Percentiles rank a stretch among this genome's conserved stretches.
These are phyloP conservation scores for Cupressus sempervirens DNA, from an alignment of 75 land plant species.

Conservation along the genomic window DNA sequence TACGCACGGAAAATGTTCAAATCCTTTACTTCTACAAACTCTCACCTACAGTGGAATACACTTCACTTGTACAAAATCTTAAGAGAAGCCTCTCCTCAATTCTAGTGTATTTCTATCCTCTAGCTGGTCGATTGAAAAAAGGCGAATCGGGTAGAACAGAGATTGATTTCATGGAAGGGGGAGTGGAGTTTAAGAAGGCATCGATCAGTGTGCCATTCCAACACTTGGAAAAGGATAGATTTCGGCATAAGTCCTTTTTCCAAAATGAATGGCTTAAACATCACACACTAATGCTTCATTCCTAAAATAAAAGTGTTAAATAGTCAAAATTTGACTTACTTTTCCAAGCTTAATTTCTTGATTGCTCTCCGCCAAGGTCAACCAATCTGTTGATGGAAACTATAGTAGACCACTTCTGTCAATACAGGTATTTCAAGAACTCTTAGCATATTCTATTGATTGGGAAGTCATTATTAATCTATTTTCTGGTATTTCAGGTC, in stretches of 20 bases:
- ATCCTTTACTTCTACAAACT: neutral
- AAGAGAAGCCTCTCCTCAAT: constrained; percentile 2
- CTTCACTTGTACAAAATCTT: neutral
- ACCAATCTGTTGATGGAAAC: too few relatives aligned
- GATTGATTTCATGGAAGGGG: neutral
- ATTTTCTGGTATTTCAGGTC: neutral
- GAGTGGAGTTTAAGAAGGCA: neutral
- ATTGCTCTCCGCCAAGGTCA: too few relatives aligned
- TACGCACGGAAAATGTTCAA: neutral
- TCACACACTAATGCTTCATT: too few relatives aligned
- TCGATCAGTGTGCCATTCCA: neutral
- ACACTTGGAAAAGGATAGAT: neutral
- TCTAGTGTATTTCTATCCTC: constrained; percentile 8
- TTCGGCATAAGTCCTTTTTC: neutral
- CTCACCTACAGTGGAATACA: neutral
- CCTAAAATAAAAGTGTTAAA: too few relatives aligned
- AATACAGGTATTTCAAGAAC: too few relatives aligned
- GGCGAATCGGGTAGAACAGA: neutral
- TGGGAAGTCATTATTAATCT: too few relatives aligned
- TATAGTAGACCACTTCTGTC: too few relatives aligned
- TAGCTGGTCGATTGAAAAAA: constrained; percentile 10
- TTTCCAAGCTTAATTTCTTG: too few relatives aligned
- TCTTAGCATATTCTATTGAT: too few relatives aligned
- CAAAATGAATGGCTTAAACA: too few relatives aligned
- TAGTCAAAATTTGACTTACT: too few relatives aligned